phyloP scores from a whole-genome alignment of 75 land plant genomes.

The Sequoia sempervirens region DNA sequence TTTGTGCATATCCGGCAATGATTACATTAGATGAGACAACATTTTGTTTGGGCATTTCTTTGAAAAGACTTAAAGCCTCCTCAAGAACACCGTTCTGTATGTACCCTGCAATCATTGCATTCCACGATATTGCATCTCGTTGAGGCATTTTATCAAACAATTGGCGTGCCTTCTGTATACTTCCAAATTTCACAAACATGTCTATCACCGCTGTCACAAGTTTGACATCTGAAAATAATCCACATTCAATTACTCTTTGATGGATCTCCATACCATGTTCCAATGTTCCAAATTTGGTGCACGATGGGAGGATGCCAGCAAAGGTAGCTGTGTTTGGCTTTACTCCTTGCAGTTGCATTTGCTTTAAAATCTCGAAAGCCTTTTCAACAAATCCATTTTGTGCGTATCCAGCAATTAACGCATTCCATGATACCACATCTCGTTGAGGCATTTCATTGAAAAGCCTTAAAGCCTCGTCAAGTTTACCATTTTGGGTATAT shows the following conservation, averaged over 20 bases:
- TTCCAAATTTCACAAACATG: background rate
- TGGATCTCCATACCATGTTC: background rate
- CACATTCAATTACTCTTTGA: background rate
- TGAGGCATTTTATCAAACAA: background rate
- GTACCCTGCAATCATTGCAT: slow-evolving; percentile 4
- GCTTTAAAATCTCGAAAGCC: slow-evolving; percentile 10
- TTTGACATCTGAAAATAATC: background rate
- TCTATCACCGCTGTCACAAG: background rate
- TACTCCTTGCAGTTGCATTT: background rate
- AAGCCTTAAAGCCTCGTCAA: slow-evolving; percentile 19
- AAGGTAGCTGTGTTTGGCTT: background rate
- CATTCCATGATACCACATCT: slow-evolving; percentile 19
- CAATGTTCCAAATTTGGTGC: background rate
- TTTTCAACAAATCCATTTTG: slow-evolving; percentile 6
- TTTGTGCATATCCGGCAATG: slow-evolving; percentile 7
- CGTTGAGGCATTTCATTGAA: slow-evolving; percentile 19
- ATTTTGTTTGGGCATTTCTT: background rate
- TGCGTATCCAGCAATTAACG: slow-evolving; percentile 5
- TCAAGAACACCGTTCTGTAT: slow-evolving; percentile 1
- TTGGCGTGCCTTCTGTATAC: background rate
- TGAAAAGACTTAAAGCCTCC: background rate
- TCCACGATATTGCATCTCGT: slow-evolving; percentile 1
- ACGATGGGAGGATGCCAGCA: background rate
- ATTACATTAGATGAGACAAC: background rate
- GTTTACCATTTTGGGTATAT: slow-evolving; percentile 22